A percentile compares a stretch with the other conserved stretches of the same genome.
Conservation (phyloP, 2,329 filamentous ascomycete species). For the Cercospora beticola region DNA sequence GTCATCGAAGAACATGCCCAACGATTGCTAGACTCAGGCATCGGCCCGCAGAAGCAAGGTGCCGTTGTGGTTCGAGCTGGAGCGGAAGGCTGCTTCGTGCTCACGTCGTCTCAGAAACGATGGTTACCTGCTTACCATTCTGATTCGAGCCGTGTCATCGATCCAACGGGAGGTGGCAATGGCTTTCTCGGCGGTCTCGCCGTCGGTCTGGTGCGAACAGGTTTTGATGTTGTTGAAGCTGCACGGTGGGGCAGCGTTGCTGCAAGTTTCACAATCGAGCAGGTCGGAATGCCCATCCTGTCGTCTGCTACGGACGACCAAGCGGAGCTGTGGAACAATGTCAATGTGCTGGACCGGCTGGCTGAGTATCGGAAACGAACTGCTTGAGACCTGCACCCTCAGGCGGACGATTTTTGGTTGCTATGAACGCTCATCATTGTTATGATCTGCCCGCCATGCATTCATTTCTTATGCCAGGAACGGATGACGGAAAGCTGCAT, state of each 20-base stretch:
- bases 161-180: slow-evolving; percentile 93
- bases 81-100: slow-evolving; percentile 66
- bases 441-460: not conserved
- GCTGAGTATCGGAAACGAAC: slow-evolving; percentile 35
- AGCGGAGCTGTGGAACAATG: slow-evolving; percentile 51
- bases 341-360: slow-evolving; percentile 45
- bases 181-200: slow-evolving; percentile 71
- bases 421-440: not conserved
- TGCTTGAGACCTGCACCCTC: not conserved
- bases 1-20: slow-evolving; percentile 43
- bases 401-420: not conserved
- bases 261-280: slow-evolving; percentile 91
- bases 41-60: slow-evolving; percentile 38
- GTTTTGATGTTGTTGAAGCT: slow-evolving; percentile 64
- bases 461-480: not conserved
- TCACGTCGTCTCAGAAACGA: slow-evolving; percentile 35
- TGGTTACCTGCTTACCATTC: slow-evolving; percentile 80
- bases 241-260: slow-evolving; percentile 76
- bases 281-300: slow-evolving; percentile 76
- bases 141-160: slow-evolving; percentile 62
- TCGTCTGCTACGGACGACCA: slow-evolving; percentile 25
- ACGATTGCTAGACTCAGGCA: slow-evolving; percentile 33
- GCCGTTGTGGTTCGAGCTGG: slow-evolving; percentile 70
- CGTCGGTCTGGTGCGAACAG: slow-evolving; percentile 55
- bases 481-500: not conserved